Conservation (phyloP, 2,329 filamentous ascomycete genomes). For the Exophiala mesophila region DNA sequence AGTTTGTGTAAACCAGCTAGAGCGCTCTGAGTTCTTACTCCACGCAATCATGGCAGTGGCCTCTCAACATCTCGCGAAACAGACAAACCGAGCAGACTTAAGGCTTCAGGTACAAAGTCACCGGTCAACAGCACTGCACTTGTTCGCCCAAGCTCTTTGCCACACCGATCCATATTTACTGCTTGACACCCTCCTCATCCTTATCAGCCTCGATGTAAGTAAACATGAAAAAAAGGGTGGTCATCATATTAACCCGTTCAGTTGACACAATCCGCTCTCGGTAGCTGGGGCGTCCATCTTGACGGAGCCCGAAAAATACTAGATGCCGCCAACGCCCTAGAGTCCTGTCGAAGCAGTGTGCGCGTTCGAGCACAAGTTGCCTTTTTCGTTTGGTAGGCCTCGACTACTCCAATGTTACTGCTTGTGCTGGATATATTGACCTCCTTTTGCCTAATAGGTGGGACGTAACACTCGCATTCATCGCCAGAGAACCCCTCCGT, state of each 20-base stretch:
- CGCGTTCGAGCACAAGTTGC: constrained; percentile 30
- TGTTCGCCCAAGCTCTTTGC: constrained; percentile 24
- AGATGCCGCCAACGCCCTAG: constrained; percentile 20
- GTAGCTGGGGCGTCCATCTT: constrained; percentile 31
- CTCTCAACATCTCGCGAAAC: constrained; percentile 14
- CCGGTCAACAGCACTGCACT: constrained; percentile 27
- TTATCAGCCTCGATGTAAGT: constrained; percentile 34
- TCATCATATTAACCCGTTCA: constrained; percentile 10
- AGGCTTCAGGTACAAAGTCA: constrained; percentile 15
- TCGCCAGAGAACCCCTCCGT: constrained; percentile 29
- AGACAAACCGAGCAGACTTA: constrained; percentile 3
- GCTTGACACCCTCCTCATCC: constrained; percentile 30
- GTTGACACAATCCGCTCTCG: constrained; percentile 34
- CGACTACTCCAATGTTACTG: too few relatives aligned
- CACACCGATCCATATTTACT: constrained; percentile 11
- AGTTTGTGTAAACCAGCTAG: constrained; percentile 21
- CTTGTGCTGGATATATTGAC: too few relatives aligned
- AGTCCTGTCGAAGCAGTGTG: constrained; percentile 16
- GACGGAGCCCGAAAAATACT: constrained; percentile 26
- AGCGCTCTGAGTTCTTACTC: constrained; percentile 30
- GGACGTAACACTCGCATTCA: constrained; percentile 34
- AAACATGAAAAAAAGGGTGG: neutral
- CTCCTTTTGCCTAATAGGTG: constrained; percentile 10
- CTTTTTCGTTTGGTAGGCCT: constrained; percentile 31
- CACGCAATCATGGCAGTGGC: constrained; percentile 34